These are phyloP conservation scores for Blepharisma undulans DNA, from an alignment of 169 alveolate genomes.

Conservation along the genomic window DNA sequence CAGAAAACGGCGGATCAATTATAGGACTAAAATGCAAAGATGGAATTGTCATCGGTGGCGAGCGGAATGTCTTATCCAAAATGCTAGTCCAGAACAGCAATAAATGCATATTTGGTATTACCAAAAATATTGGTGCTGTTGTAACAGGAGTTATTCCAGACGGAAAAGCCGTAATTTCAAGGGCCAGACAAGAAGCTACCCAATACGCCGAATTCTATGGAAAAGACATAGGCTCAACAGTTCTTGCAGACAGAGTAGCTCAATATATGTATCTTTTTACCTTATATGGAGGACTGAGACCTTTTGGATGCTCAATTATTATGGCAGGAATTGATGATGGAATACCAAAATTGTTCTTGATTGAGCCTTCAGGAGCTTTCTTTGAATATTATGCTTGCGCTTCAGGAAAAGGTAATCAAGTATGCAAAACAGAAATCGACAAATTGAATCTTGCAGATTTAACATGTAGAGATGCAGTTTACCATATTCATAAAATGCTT, in stretches of 20 bases:
- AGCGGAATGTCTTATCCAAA: constrained; percentile 58
- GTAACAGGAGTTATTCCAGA: constrained; percentile 78
- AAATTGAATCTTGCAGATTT: constrained; percentile 61
- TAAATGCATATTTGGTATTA: constrained; percentile 55
- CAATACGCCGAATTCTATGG: constrained; percentile 65
- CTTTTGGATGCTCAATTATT: constrained; percentile 69
- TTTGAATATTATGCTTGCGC: constrained; percentile 72
- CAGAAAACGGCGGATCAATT: constrained; percentile 66
- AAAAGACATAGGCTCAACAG: constrained; percentile 55
- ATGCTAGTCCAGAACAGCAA: constrained; percentile 74
- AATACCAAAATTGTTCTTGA: constrained; percentile 59
- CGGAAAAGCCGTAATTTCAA: constrained; percentile 62
- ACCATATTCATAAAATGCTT: constrained; percentile 14
- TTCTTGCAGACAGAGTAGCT: constrained; percentile 77
- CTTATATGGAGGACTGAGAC: constrained; percentile 67
- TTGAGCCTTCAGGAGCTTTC: constrained; percentile 74
- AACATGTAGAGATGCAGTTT: constrained; percentile 51
- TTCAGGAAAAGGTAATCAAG: constrained; percentile 78
- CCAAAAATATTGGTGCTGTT: constrained; percentile 59
- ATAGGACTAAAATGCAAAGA: constrained; percentile 72
- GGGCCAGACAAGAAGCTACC: constrained; percentile 74
- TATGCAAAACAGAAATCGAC: constrained; percentile 76
- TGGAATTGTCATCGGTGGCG: constrained; percentile 74
- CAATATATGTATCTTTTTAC: constrained; percentile 65
- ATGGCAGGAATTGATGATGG: constrained; percentile 60